A percentile compares a stretch with the other conserved stretches of the same genome.
These are phyloP conservation scores for Sanghuangporus weigelae DNA, from an alignment of 1,284 basidiomycete genomes.

Conservation along the genomic window DNA sequence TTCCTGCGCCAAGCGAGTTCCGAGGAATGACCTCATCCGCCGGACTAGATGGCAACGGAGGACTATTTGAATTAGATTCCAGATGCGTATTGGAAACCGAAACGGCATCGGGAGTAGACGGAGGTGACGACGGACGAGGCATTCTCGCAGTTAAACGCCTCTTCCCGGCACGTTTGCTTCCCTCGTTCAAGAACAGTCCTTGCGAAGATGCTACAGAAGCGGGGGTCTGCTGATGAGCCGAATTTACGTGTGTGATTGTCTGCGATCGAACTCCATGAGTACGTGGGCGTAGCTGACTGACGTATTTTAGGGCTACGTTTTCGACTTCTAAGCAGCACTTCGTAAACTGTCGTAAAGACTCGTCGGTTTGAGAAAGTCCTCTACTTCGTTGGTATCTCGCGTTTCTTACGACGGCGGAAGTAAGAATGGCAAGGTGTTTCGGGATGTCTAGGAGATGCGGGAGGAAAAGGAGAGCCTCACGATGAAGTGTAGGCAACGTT, in stretches of 20 bases:
- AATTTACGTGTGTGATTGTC: conserved; percentile 22
- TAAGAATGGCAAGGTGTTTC: conserved; percentile 64
- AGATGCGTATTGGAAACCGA: background rate
- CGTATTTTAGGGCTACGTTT: conserved; percentile 58
- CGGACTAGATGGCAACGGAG: conserved; percentile 6
- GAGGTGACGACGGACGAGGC: conserved; percentile 16
- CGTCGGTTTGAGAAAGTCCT: conserved; percentile 26
- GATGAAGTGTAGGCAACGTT: conserved; percentile 49
- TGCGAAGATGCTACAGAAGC: conserved; percentile 1
- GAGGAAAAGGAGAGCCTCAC: conserved; percentile 64
- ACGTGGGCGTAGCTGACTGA: conserved; percentile 45
- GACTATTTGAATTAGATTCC: background rate
- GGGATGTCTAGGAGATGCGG: conserved; percentile 69
- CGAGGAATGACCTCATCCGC: background rate
- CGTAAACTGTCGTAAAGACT: conserved; percentile 42
- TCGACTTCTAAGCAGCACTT: conserved; percentile 67
- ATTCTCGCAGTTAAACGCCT: background rate
- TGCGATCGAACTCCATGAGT: conserved; percentile 32
- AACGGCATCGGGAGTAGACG: conserved; percentile 11
- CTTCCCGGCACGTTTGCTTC: conserved; percentile 5
- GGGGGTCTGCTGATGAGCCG: conserved; percentile 5
- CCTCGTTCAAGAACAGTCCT: background rate
- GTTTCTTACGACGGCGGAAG: conserved; percentile 67
- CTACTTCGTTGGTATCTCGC: conserved; percentile 27
- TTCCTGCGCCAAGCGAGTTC: background rate